Evolutionary conservation across 768 basidiomycete species (phyloP), one percentile per base, ranked within the genome.

Genomic region (Sporobolomyces roseus): DNA sequence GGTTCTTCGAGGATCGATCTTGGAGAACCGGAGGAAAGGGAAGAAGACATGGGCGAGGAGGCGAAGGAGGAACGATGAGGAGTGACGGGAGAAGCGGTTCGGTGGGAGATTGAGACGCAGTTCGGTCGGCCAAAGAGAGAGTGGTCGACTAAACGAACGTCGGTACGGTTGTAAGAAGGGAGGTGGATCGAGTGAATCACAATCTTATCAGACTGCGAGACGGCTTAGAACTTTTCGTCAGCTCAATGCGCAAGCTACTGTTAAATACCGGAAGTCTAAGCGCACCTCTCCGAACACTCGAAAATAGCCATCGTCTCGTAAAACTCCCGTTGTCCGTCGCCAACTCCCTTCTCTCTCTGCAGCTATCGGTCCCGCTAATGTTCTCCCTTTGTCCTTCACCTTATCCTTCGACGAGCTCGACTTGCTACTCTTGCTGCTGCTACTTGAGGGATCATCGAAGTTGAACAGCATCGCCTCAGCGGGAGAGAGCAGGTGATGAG

Each of bases 71-170:
- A 21, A 52, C 61, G 52, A 50, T 68, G 14, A 5, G 52, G 69
- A 21, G 65, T 66, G 36, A 25, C 25, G 35, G 68, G 54, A 9
- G 45, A 12, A 53, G 51, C 35, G 75, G 82, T 73, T 73, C 81
- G 80, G 73, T 85, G 85, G 74, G 85, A 85, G 69, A 93, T 84
- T 19, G 85, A 85, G 46, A 93, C 78, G 75, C 88, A 89, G 74
- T 90, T 83, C 73, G 88, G 87, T 50, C 86, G 83, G 73, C 85
- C 85, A 78, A 92, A 89, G 10, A 92, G 77, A 1, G 90, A 91
- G 58, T 82, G 82, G 76, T 93, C 88, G 33, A 84, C 83, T 41
- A 81, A 82, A n/a, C 88, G 85, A 68, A 93, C 86, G 76, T 92
- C 90, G 35, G 89, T 89, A 74, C 90, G 87, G 29, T 36, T 32